phyloP scores from a whole-genome alignment of 2,329 filamentous ascomycete species.

The Fusarium sp. region DNA sequence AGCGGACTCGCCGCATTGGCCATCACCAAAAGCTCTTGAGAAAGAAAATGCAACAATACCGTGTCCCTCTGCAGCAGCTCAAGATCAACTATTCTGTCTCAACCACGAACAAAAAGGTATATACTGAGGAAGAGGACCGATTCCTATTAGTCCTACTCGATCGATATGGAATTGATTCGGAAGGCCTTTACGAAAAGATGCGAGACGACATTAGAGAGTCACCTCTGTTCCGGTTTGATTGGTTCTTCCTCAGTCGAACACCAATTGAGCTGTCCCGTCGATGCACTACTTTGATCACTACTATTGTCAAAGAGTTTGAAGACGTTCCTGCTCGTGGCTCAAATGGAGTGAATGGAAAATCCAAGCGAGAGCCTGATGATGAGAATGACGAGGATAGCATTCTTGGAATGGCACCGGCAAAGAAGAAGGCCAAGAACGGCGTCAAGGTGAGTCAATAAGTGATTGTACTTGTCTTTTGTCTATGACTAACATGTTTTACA shows the following conservation, averaged over 20 bases:
- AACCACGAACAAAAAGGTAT: constrained; percentile 99
- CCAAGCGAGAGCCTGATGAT: constrained; percentile 81
- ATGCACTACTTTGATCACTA: constrained; percentile 93
- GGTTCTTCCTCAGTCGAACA: constrained; percentile 98
- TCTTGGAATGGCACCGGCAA: constrained; percentile 83
- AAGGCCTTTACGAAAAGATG: constrained; percentile 91
- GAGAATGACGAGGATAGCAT: constrained; percentile 88
- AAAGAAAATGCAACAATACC: constrained; percentile 96
- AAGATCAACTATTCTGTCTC: constrained; percentile 99
- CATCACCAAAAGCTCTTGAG: constrained; percentile 93
- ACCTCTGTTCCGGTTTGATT: constrained; percentile 96
- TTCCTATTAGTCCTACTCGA: constrained; percentile 95
- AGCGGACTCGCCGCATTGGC: constrained; percentile 87
- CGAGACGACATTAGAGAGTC: constrained; percentile 97
- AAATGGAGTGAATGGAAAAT: constrained; percentile 74
- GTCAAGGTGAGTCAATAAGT: constrained; percentile 75
- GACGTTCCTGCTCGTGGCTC: constrained; percentile 66
- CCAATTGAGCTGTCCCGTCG: constrained; percentile 92
- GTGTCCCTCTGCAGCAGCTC: constrained; percentile 96
- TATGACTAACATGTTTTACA: constrained; percentile 55
- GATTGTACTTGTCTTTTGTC: not conserved
- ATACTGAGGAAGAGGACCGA: constrained; percentile 97
- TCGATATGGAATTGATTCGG: constrained; percentile 90
- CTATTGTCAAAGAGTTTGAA: constrained; percentile 95
- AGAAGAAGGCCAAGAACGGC: constrained; percentile 93